Percentiles rank a stretch among this genome's conserved stretches.
Evolutionary conservation across 805 yeast species (phyloP).

Genomic region (Barnettozyma salicaria): DNA sequence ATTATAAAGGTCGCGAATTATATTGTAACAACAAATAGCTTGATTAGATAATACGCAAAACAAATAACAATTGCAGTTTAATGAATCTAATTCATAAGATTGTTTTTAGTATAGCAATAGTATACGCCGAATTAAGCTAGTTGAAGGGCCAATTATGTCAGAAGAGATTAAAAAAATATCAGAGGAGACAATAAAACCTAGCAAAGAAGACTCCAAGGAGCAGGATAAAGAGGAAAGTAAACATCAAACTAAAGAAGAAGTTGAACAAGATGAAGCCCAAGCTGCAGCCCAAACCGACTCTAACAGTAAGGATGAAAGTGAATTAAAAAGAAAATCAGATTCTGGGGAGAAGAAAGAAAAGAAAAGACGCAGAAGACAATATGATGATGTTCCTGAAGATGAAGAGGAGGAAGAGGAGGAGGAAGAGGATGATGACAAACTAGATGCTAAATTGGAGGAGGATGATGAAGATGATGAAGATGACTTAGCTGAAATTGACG

Average conservation of each 20-base stretch:
- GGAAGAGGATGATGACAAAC: constrained; percentile 47
- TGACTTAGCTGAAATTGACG: constrained; percentile 73
- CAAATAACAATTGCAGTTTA: no score
- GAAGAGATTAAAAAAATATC: constrained; percentile 26
- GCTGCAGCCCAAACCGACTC: constrained; percentile 13
- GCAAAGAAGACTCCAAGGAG: constrained; percentile 16
- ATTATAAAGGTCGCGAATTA: no score
- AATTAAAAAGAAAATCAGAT: constrained; percentile 24
- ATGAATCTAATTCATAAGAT: background rate
- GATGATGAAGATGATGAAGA: constrained; percentile 65
- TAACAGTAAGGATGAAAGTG: constrained; percentile 20
- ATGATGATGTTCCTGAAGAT: constrained; percentile 55
- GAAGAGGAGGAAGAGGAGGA: constrained; percentile 34
- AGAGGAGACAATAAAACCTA: constrained; percentile 10
- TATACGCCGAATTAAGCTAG: background rate
- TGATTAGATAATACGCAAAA: no score
- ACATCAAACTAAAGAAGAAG: constrained; percentile 6
- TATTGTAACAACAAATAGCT: no score
- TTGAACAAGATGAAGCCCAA: constrained; percentile 2
- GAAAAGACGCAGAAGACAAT: constrained; percentile 53
- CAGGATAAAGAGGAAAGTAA: constrained; percentile 13
- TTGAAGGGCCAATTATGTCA: constrained; percentile 18
- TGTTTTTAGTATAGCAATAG: background rate
- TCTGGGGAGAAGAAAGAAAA: constrained; percentile 34
- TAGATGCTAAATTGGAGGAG: constrained; percentile 35